Conservation (phyloP, 306 rosid species). For the Dryas alaskensis region DNA sequence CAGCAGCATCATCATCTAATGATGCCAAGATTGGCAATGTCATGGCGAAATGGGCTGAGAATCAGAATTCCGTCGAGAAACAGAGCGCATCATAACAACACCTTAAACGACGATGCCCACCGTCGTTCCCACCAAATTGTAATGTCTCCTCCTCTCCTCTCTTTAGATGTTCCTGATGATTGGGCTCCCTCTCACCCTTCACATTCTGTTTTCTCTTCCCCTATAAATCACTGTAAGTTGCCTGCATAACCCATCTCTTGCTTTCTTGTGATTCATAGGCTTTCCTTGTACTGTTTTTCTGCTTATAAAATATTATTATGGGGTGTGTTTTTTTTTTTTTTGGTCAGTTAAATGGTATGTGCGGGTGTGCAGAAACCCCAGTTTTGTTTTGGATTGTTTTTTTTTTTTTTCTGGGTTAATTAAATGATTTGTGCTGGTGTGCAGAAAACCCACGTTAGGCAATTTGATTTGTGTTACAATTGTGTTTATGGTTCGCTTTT, state of each 20-base stretch:
- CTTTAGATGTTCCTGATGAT: constrained; percentile 69
- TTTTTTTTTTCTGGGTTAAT: background rate
- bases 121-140: constrained; percentile 37
- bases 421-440: background rate
- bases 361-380: constrained; percentile 6
- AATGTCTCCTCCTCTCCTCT: constrained; percentile 68
- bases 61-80: constrained; percentile 30
- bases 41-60: constrained; percentile 39
- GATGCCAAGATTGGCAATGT: constrained; percentile 36
- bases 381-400: constrained; percentile 10
- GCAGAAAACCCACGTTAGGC: background rate
- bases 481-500: constrained; percentile 10
- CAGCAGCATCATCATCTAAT: background rate
- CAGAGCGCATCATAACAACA: constrained; percentile 40
- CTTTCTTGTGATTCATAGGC: no score
- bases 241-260: constrained; percentile 6
- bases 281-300: no score
- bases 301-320: background rate
- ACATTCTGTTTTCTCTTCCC: constrained; percentile 28
- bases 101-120: constrained; percentile 19
- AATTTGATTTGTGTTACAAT: background rate
- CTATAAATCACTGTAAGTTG: constrained; percentile 40
- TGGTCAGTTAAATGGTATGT: background rate
- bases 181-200: constrained; percentile 48
- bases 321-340: constrained; percentile 4